A percentile compares a stretch with the other conserved stretches of the same genome.
These are phyloP conservation scores for Rhizopogon sp. DNA, from an alignment of 768 basidiomycete species.

Conservation along the genomic window DNA sequence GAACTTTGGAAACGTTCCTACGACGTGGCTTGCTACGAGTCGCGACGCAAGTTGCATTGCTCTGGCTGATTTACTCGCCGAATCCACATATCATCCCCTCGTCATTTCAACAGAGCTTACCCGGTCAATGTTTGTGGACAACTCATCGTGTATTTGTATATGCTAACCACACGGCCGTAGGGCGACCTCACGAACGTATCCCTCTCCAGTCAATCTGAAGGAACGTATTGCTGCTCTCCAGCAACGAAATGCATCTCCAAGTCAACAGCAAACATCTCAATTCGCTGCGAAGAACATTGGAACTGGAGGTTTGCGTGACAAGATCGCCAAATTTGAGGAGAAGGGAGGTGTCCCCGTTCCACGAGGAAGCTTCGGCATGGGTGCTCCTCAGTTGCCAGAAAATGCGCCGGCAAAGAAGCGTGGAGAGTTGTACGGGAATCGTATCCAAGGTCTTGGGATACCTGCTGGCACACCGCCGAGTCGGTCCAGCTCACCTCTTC, in stretches of 20 bases:
- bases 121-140: constrained; percentile 15
- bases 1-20: no score
- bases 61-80: neutral
- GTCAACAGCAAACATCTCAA: constrained; percentile 28
- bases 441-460: constrained; percentile 38
- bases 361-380: constrained; percentile 68
- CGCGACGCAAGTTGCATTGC: neutral
- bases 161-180: constrained; percentile 17
- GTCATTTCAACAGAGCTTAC: neutral
- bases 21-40: neutral
- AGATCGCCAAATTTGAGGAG: constrained; percentile 76
- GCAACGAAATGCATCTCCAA: constrained; percentile 38
- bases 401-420: constrained; percentile 44
- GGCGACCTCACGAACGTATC: constrained; percentile 20
- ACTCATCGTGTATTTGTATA: neutral
- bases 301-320: constrained; percentile 45
- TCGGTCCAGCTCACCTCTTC: constrained; percentile 14
- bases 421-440: constrained; percentile 72
- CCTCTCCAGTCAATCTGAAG: constrained; percentile 51
- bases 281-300: constrained; percentile 25
- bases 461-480: constrained; percentile 14
- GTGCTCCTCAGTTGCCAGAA: constrained; percentile 50
- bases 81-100: neutral
- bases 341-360: constrained; percentile 75
- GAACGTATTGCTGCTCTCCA: constrained; percentile 82